Base-by-base conservation (phyloP, 2,329 filamentous ascomycete species). In the Gremmenia infestans region DNA sequence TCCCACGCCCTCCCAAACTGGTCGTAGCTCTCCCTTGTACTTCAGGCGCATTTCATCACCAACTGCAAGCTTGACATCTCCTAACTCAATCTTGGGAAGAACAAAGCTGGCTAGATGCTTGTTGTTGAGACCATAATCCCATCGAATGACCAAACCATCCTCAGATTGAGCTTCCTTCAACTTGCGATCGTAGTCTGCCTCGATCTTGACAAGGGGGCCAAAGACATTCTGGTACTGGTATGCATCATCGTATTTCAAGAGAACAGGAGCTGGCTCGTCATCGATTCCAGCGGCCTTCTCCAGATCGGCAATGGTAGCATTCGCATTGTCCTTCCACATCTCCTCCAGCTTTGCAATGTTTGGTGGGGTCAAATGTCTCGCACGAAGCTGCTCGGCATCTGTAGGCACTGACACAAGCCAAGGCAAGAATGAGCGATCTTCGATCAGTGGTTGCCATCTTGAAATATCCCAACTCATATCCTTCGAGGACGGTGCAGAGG, bases 381-480 rank as follows among this genome's bases (percentile, higher is more conserved):
- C 94, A 56, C 94, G 91, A 59, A 99, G 86, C 73, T 97, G 94
- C 74, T 99, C 94, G 65, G 94, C 89, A 69, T 99, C 95, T 36
- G 89, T 89, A 1, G 94, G 94, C 9, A 88, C 80, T 47, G 86
- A 84, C 7, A 99, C 93, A 23, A 99, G 88, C 94, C 94, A 99
- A 40, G 88, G 82, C 39, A 99, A 75, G 71, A 99, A 99, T 15
- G 91, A 94, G 50, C 94, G 90, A 69, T 99, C 94, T 72, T 97
- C 92, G 62, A 99, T 97, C 56, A 99, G 79, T 12, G 94, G 94
- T 71, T 97, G 92, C 94, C 94, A 99, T 70, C 92, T 86, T 25
- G 93, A 96, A 5, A 92, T 95, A 72, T 99, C 94, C 94, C 94
- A 99, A 72, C 94, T 99, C 92, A 99, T 97, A 68, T 99, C 94